Base-by-base conservation (phyloP, 2,329 filamentous ascomycete species). In the Penicillium concentricum region DNA sequence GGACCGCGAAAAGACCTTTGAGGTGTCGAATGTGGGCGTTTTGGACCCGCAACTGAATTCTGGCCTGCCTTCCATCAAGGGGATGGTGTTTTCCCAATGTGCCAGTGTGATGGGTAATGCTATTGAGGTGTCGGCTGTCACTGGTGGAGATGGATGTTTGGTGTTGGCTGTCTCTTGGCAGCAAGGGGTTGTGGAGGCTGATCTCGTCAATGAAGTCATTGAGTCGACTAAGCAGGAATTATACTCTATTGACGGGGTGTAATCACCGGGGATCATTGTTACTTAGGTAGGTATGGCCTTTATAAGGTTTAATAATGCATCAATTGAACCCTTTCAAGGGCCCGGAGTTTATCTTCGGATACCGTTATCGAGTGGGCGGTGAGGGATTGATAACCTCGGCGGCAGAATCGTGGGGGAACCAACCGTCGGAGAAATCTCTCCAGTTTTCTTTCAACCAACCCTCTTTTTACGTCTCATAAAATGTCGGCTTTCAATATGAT, bases 1-100 rank as follows among this genome's bases (percentile, higher is more conserved):
- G 42, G 61, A 69, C 3, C 67, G 80, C 2, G 66, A 62, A 0
- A 61, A 65, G 16, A 74, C 70, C 9, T 78, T 75, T 22, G 79
- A 82, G 59, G 54, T 82, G 8, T 80, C 79, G 0, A 82, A 80
- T 62, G 51, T 82, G 4, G 80, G 79, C 0, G 64, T 74, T 2
- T 69, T 76, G 44, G 62, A 61, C 15, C 39, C 48, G 2, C 54
- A 55, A 16, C 39, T 47, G 20, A 58, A 57, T 15, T 13, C 61
- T 5, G 54, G 59, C 32, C 53, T 57, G 8, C 64, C 71, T 62
- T 62, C 57, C 18, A 69, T 80, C 28, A 73, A 72, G 1, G 70
- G 75, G 4, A 72, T 79, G 63, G 57, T 77, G 4, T 81, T 82
- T 53, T 78, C 77, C 24, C 78, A 81, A 60, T 75, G 74, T 59